These are phyloP conservation scores for Ophiocordyceps camponoti-floridani DNA, from an alignment of 2,329 filamentous ascomycete species.

Conservation along the genomic window DNA sequence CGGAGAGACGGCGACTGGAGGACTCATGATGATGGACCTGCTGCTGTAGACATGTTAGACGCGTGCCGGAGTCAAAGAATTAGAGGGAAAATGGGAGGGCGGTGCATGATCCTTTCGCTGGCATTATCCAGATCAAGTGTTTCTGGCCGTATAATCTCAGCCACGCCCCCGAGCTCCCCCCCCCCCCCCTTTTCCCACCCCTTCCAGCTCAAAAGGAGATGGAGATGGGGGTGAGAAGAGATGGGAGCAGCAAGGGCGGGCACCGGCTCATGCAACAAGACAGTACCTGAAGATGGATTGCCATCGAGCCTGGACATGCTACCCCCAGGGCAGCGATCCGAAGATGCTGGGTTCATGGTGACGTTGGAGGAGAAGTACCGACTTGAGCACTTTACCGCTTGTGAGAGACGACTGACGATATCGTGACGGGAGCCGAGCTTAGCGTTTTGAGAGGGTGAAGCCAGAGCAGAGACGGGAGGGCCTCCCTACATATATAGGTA, in stretches of 20 bases:
- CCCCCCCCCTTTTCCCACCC: not conserved
- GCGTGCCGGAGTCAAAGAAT: not conserved
- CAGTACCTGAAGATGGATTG: slow-evolving; percentile 21
- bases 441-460: not conserved
- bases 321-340: slow-evolving; percentile 15
- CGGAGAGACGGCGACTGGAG: slow-evolving; percentile 50
- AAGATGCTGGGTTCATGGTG: not conserved
- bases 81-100: slow-evolving; percentile 12
- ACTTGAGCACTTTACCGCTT: not conserved
- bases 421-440: not conserved
- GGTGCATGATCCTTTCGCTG: slow-evolving; percentile 98
- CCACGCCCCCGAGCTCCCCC: slow-evolving; percentile 10
- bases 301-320: slow-evolving; percentile 16
- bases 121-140: slow-evolving; percentile 97
- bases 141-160: slow-evolving; percentile 82
- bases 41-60: slow-evolving; percentile 1
- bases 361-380: not conserved
- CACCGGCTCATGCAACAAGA: slow-evolving; percentile 47
- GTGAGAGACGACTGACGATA: no score
- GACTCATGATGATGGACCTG: slow-evolving; percentile 56
- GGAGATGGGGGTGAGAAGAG: not conserved
- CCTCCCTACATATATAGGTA: not conserved
- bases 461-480: not conserved
- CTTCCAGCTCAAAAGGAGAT: not conserved
- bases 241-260: slow-evolving; percentile 10